phyloP scores from a whole-genome alignment of 2,329 filamentous ascomycete species.

The Ophiocordyceps camponoti-rufipedis region DNA sequence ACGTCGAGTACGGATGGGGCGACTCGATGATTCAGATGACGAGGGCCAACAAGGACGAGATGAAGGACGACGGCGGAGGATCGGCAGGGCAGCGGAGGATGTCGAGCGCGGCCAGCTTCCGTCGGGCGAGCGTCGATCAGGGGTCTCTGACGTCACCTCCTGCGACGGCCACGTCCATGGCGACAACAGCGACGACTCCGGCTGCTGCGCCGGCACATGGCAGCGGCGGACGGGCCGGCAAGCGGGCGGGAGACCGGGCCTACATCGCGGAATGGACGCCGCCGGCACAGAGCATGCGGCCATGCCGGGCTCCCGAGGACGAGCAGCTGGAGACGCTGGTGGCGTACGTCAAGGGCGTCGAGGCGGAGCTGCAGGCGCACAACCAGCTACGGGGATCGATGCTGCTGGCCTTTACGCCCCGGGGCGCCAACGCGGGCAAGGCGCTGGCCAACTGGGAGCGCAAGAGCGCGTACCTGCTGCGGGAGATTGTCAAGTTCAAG shows the following conservation, averaged over 20 bases:
- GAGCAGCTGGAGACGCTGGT: slow-evolving; percentile 64
- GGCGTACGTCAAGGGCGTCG: slow-evolving; percentile 68
- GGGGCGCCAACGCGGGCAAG: slow-evolving; percentile 61
- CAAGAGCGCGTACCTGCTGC: slow-evolving; percentile 77
- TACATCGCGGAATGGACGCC: slow-evolving; percentile 77
- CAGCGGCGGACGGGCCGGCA: slow-evolving; percentile 17
- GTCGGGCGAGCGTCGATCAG: slow-evolving; percentile 45
- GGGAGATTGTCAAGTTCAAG: slow-evolving; percentile 91
- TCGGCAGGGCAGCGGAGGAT: slow-evolving; percentile 18
- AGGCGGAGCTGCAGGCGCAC: slow-evolving; percentile 69
- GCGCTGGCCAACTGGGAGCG: slow-evolving; percentile 96
- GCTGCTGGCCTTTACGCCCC: slow-evolving; percentile 74
- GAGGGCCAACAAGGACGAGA: slow-evolving; percentile 29
- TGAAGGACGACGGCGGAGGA: slow-evolving; percentile 7
- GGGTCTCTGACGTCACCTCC: slow-evolving; percentile 5
- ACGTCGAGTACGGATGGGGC: slow-evolving; percentile 95
- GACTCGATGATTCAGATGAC: slow-evolving; percentile 58
- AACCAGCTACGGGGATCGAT: slow-evolving; percentile 78
- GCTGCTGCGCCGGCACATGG: too few species aligned
- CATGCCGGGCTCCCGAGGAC: slow-evolving; percentile 57
- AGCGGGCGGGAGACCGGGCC: slow-evolving; percentile 70
- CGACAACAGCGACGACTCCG: slow-evolving; percentile 16
- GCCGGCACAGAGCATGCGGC: slow-evolving; percentile 77
- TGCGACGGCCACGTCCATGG: slow-evolving; percentile 27
- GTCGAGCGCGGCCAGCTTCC: slow-evolving; percentile 31